Evolutionary conservation across 345 rosid species (phyloP), one percentile per base, ranked within the genome.

Genomic region (Erysimum cheiranthoides): DNA sequence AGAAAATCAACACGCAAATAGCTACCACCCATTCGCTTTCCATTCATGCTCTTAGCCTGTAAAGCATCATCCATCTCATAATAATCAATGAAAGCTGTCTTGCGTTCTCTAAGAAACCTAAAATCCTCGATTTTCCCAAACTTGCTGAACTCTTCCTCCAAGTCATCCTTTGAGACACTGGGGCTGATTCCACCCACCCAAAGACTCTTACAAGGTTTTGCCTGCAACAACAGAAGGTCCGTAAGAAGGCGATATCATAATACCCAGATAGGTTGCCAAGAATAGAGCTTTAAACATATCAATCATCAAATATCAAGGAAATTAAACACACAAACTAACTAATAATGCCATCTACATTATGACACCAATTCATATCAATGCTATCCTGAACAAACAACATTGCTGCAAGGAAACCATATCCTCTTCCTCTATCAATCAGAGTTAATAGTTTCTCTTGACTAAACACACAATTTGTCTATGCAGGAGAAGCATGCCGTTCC

Each of bases 121-220:
- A 90, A 86, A 60, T 90, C 98, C 68, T 88, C 96, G 45, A 95
- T 81, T 78, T 86, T 82, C 59, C 99, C 99, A 59, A 88, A 90
- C 79, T 88, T 93, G 13, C 66, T 68, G 77, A 93, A 93, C 80
- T 87, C 97, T 69, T 85, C 88, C 75, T 92, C 90, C 81, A 92
- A 58, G 46, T 87, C 86, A 66, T 88, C 96, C 78, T 84, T 85
- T 7, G 93, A 79, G 68, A 90, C 80, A 70, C 64, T 66, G 6
- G 87, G 81, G 84, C 89, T 86, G 67, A 96, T 83, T 71, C 98
- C 99, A 61, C 99, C 97, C 64, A 96, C 89, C 98, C 98, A 96
- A 10, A 93, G 82, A 73, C 86, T 79, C 79, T 87, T 93, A 62
- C 81, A 80, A 72, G 98, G 93, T 73, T 83, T 93, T 61, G 97